Evolutionary conservation across 768 basidiomycete genomes (phyloP), one percentile per base, ranked within the genome.

Genomic region (Coprinopsis marcescibilis): DNA sequence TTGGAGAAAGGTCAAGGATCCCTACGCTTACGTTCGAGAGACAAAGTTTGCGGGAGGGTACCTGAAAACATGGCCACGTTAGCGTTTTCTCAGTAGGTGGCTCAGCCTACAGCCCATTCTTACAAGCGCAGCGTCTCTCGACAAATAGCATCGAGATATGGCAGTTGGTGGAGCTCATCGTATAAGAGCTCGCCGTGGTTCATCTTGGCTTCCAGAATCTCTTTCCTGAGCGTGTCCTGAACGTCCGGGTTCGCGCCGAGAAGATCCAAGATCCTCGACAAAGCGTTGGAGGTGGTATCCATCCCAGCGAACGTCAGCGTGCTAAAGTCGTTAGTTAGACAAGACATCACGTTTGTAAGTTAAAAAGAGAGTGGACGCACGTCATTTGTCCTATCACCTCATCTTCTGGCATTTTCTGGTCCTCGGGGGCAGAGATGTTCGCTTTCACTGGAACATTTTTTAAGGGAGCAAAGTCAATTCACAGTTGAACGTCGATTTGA

Each of bases 91-190:
- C 19, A 36, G 8, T n/a, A n/a, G 35, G 7, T 10, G 12, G 8
- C 35, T 6, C 6, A 8, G 20, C 40, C 19, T 43, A 33, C 19
- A 23, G 35, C 1, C 23, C 37, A 32, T 47, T 39, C 67, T 39
- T 34, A 65, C 65, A 67, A 53, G 33, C 68, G 61, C 1, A 67
- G 54, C 5, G 67, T 69, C 52, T 72, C 68, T 11, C 64, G 54
- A 46, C 65, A 65, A 3, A 71, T 57, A 0, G 66, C 65, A 48
- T 74, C 69, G 12, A 71, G 55, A 33, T 62, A 59, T 1, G 65
- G 67, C 2, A 72, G 59, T 26, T 34, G 56, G 19, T 65, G 59
- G 6, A 77, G 58, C 5, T 64, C 61, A 39, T 71, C 66, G 51
- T 65, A 73, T 17, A 58, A 52, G 14, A 72, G 47, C 41, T 65